These are phyloP conservation scores for Amphibolis antarctica DNA, from an alignment of 106 monocot species.

Conservation along the genomic window DNA sequence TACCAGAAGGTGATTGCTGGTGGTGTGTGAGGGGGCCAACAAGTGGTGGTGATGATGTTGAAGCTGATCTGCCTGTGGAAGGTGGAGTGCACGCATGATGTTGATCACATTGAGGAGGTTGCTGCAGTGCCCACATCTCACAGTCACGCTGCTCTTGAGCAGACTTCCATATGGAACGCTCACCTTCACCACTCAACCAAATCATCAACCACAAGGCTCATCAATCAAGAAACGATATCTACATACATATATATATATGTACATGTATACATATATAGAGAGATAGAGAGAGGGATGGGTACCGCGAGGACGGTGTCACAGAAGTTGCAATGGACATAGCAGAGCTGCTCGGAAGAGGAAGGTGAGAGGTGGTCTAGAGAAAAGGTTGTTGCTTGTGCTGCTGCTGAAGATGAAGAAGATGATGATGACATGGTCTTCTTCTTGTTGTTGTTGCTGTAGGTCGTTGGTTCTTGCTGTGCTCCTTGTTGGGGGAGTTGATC, in stretches of 20 bases:
- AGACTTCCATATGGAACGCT: constrained; percentile 82
- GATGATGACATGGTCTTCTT: constrained; percentile 42
- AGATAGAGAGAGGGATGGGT: constrained; percentile 7
- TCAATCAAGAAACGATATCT: not conserved
- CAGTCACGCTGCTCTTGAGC: constrained; percentile 91
- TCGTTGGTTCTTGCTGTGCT: no score
- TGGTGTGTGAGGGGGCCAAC: constrained; percentile 31
- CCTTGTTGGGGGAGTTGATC: not conserved
- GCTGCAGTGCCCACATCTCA: constrained; percentile 89
- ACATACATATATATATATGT: not conserved
- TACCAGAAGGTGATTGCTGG: constrained; percentile 54
- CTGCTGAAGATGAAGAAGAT: no score
- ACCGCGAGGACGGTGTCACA: constrained; percentile 68
- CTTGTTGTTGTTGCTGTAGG: no score
- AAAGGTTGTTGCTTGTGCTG: constrained; percentile 36
- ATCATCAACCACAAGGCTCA: not conserved
- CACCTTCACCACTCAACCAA: constrained; percentile 37
- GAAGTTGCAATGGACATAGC: constrained; percentile 70
- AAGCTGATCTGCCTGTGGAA: constrained; percentile 51
- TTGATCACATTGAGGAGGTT: constrained; percentile 90
- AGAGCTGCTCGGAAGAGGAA: constrained; percentile 34
- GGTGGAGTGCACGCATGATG: constrained; percentile 77
- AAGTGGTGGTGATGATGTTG: constrained; percentile 38
- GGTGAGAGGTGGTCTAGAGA: constrained; percentile 70
- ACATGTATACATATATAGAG: not conserved